Evolutionary conservation across 495 filamentous ascomycete species (phyloP).

Genomic region (Tricharina praecox): DNA sequence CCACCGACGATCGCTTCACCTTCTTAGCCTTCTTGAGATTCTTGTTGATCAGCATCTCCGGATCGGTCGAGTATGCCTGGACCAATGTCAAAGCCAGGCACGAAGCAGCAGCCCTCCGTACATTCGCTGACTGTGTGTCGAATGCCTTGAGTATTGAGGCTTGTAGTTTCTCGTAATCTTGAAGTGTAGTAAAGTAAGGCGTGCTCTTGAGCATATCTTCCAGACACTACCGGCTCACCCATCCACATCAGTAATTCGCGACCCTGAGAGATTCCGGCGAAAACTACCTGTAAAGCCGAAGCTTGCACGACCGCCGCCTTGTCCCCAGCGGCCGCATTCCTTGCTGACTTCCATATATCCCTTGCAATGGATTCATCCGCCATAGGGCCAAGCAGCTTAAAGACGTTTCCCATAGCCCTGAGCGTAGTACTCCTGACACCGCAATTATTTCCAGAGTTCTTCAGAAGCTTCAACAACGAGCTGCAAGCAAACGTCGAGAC

Average conservation of each 20-base stretch:
- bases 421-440: conserved; percentile 75
- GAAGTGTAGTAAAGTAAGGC: conserved; percentile 69
- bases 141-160: conserved; percentile 65
- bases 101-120: conserved; percentile 74
- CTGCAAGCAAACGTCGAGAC: conserved; percentile 58
- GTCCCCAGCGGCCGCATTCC: conserved; percentile 58
- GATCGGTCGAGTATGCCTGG: conserved; percentile 50
- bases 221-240: conserved; percentile 40
- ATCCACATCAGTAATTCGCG: too few relatives aligned
- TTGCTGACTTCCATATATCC: conserved; percentile 84
- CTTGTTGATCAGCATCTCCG: conserved; percentile 50
- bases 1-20: conserved; percentile 47
- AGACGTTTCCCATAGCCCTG: conserved; percentile 57
- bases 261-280: too few relatives aligned
- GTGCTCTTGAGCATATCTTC: conserved; percentile 55
- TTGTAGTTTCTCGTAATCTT: conserved; percentile 76
- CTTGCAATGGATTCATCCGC: conserved; percentile 71
- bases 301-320: conserved; percentile 70
- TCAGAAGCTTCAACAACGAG: conserved; percentile 59
- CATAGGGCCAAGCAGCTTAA: conserved; percentile 51
- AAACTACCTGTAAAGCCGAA: conserved; percentile 32
- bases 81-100: conserved; percentile 64
- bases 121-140: conserved; percentile 54
- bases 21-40: conserved; percentile 28
- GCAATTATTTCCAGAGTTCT: conserved; percentile 57